Base-by-base conservation (phyloP, 257 asterid genomes). In the Salvia rosmarinus region DNA sequence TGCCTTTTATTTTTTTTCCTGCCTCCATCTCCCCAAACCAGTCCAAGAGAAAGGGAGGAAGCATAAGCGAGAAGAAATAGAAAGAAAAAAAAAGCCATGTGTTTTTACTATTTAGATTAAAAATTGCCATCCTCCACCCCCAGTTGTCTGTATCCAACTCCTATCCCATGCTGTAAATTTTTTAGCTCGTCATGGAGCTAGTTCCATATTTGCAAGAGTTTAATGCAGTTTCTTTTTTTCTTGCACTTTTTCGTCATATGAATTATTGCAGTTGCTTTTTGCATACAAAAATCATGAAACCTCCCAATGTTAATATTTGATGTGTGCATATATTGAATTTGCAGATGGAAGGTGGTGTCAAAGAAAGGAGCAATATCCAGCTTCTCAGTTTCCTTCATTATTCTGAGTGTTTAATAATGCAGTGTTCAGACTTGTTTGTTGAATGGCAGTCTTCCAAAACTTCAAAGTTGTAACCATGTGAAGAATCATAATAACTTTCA, bases 301-400 rank as follows among this genome's bases (percentile, higher is more conserved):
- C 40, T 9, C 20, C 63, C 21, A 59, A 20, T 51, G 67, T 51
- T 74, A 50, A 68, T 30, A 19, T 49, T 76, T 64, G 68, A 13
- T 51, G 43, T 37, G 43, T 37, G 8, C 7, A 13, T 61, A 14
- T 37, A 8, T 71, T 71, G 77, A 66, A 70, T 71, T 37, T 77
- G 80, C 83, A 78, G 87, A 57, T 83, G 80, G 59, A 72, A n/a
- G 42, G 61, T 21, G 65, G 73, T 52, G 65, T 64, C 23, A 55
- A 62, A 61, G 83, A 75, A 43, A 52, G 78, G 76, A 73, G 77
- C 67, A 34, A 52, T 30, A 4, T 42, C 68, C 11, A n/a, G n/a
- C n/a, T n/a, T n/a, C n/a, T n/a, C n/a, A n/a, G 32, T 50, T 73
- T 58, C 64, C 60, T 57, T 63, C 14, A 42, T 59, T 64, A 64